A percentile compares a stretch with the other conserved stretches of the same genome.
These are phyloP conservation scores for Ormosia emarginata DNA, from an alignment of 306 rosid species.

Conservation along the genomic window DNA sequence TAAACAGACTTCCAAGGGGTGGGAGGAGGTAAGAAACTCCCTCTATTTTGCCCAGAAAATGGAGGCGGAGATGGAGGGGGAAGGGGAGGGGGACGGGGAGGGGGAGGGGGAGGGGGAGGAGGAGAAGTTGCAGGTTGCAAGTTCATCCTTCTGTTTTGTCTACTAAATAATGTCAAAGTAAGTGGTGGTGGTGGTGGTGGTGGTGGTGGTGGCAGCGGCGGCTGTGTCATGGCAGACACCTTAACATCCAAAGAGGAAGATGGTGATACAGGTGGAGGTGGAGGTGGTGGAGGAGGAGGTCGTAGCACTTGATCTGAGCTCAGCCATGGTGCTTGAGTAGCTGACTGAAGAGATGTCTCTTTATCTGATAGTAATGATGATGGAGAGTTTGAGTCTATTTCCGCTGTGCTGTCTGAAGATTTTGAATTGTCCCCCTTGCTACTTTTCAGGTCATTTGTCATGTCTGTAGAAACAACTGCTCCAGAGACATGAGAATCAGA, in stretches of 20 bases:
- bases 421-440: slow-evolving; percentile 30
- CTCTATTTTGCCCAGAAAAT: slow-evolving; percentile 2
- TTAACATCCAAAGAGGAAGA: slow-evolving; percentile 4
- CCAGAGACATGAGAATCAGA: slow-evolving; percentile 29
- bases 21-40: slow-evolving; percentile 24
- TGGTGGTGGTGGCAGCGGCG: slow-evolving; percentile 15
- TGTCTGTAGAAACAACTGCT: slow-evolving; percentile 38
- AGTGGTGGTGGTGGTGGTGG: slow-evolving; percentile 16
- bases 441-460: slow-evolving; percentile 41
- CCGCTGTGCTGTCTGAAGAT: slow-evolving; percentile 43
- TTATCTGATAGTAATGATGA: slow-evolving; percentile 28
- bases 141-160: slow-evolving; percentile 8
- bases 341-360: slow-evolving; percentile 35
- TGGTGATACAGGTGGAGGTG: slow-evolving; percentile 15
- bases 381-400: slow-evolving; percentile 30
- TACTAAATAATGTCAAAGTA: neutral
- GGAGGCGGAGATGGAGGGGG: slow-evolving; percentile 32
- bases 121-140: slow-evolving; percentile 11
- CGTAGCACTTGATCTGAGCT: slow-evolving; percentile 24
- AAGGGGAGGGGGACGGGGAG: slow-evolving; percentile 17
- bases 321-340: slow-evolving; percentile 1
- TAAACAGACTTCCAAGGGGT: slow-evolving; percentile 21
- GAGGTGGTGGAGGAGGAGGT: slow-evolving; percentile 27
- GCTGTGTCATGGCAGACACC: slow-evolving; percentile 18
- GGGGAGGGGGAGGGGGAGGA: slow-evolving; percentile 29